These are phyloP conservation scores for Grifola frondosa DNA, from an alignment of 1,284 basidiomycete species.

Conservation along the genomic window DNA sequence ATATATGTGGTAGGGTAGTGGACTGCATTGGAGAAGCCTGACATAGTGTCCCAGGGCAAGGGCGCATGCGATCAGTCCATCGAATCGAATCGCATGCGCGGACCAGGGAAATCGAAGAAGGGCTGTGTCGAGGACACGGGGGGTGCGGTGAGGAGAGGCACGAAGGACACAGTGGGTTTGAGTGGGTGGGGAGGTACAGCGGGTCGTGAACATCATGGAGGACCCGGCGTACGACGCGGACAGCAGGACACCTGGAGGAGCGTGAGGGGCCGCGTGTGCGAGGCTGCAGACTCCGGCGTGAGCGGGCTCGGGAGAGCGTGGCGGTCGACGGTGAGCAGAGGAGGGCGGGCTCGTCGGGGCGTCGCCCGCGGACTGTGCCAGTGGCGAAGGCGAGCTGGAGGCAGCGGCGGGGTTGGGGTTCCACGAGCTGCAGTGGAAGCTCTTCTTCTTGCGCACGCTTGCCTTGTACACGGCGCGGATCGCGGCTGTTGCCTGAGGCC, in stretches of 20 bases:
- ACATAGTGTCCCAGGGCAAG: too few species aligned
- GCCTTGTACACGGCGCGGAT: constrained; percentile 58
- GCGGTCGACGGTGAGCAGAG: constrained; percentile 19
- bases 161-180: too few species aligned
- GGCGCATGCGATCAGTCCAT: too few species aligned
- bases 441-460: constrained; percentile 55
- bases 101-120: too few species aligned
- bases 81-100: too few species aligned
- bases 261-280: constrained; percentile 3
- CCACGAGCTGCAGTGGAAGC: constrained; percentile 58
- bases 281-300: constrained; percentile 14
- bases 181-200: too few species aligned
- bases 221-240: constrained; percentile 17
- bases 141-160: too few species aligned
- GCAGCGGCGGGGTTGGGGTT: constrained; percentile 31
- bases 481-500: constrained; percentile 43
- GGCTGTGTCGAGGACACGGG: too few species aligned
- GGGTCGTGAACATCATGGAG: too few species aligned
- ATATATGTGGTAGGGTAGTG: too few species aligned
- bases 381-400: constrained; percentile 6
- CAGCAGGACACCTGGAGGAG: constrained; percentile 15
- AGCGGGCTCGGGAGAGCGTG: constrained; percentile 22
- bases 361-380: too few species aligned
- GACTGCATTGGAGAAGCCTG: too few species aligned
- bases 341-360: constrained; percentile 15